These are phyloP conservation scores for Pelargonium citronellum DNA, from an alignment of 441 rosid genomes.

Conservation along the genomic window DNA sequence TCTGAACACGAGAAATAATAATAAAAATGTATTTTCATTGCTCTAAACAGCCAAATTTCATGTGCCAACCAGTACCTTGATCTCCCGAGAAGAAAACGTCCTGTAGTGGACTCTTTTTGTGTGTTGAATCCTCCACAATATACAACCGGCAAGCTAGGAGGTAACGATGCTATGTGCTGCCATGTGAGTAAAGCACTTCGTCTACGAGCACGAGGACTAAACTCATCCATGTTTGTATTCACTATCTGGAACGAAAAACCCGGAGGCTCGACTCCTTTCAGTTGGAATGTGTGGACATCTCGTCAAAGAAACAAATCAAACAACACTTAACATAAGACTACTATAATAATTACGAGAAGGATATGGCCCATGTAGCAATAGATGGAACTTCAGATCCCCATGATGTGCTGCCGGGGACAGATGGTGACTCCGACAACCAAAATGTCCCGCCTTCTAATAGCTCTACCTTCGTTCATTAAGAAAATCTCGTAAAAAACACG, in stretches of 20 bases:
- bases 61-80: constrained; percentile 51
- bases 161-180: constrained; percentile 97
- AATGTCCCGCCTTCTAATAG: constrained; percentile 93
- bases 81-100: constrained; percentile 92
- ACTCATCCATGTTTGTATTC: constrained; percentile 85
- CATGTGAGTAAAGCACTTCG: constrained; percentile 96
- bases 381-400: constrained; percentile 92
- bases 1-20: too few relatives aligned
- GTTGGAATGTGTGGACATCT: constrained; percentile 30
- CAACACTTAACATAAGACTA: not conserved
- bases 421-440: constrained; percentile 99
- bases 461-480: constrained; percentile 67
- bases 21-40: too few relatives aligned
- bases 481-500: constrained; percentile 8
- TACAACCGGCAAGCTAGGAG: constrained; percentile 87
- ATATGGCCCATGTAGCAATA: constrained; percentile 96
- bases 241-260: constrained; percentile 88
- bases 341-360: constrained; percentile 34
- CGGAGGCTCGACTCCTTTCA: constrained; percentile 91
- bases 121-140: constrained; percentile 97
- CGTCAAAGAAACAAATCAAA: constrained; percentile 62
- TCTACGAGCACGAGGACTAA: constrained; percentile 91
- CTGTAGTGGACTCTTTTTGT: constrained; percentile 89
- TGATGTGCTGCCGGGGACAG: constrained; percentile 87
- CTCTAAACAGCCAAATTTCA: not conserved